phyloP scores from a whole-genome alignment of 2,329 filamentous ascomycete genomes.

The Hyphodiscus sp. region DNA sequence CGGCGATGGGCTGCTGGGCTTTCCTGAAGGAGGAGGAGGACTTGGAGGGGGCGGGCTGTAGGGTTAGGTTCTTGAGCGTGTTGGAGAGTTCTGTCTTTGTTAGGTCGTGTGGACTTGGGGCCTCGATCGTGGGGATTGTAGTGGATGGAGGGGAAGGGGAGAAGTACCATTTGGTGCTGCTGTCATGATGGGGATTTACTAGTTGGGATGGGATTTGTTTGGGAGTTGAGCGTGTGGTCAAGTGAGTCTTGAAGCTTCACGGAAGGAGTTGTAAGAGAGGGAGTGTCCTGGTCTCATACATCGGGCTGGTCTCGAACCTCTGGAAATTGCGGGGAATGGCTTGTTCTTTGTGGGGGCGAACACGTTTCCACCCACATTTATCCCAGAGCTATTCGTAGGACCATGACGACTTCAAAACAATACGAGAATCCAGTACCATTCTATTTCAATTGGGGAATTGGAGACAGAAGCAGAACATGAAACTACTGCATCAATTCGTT shows the following conservation, averaged over 20 bases:
- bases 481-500: no score
- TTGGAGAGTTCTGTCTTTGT: constrained; percentile 21
- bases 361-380: not conserved
- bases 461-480: no score
- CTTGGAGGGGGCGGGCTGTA: constrained; percentile 21
- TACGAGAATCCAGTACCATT: not conserved
- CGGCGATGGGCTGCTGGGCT: constrained; percentile 44
- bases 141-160: not conserved
- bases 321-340: not conserved
- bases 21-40: constrained; percentile 24
- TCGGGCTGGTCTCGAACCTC: not conserved
- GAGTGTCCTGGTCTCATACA: not conserved
- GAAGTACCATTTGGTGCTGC: not conserved
- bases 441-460: no score
- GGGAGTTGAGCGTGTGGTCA: not conserved
- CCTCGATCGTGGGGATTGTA: not conserved
- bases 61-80: constrained; percentile 23
- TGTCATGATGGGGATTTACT: constrained; percentile 1
- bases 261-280: not conserved
- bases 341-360: not conserved
- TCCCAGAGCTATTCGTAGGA: not conserved
- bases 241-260: not conserved
- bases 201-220: no score
- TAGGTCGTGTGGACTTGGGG: not conserved
- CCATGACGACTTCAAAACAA: not conserved